These are phyloP conservation scores for Comarum palustre DNA, from an alignment of 306 rosid genomes.

Conservation along the genomic window DNA sequence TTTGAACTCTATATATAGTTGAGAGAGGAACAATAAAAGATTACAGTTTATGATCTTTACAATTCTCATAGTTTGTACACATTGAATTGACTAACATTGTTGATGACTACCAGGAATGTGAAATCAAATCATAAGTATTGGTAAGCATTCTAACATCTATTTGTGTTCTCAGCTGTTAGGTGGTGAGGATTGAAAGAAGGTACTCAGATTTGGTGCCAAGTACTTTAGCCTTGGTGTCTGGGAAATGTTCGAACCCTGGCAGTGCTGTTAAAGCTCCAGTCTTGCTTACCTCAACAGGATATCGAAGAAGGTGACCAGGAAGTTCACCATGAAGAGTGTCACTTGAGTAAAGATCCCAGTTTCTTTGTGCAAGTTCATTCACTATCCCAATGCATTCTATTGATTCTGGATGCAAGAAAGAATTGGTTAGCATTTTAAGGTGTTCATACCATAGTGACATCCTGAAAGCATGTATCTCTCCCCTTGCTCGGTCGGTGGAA, in stretches of 20 bases:
- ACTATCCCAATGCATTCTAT: slow-evolving; percentile 16
- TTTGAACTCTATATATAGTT: not conserved
- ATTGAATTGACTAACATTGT: not conserved
- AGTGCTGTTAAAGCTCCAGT: slow-evolving; percentile 23
- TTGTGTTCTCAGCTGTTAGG: slow-evolving; percentile 21
- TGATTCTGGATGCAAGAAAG: slow-evolving; percentile 28
- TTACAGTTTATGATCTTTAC: not conserved
- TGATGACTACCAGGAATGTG: not conserved
- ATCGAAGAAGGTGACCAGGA: slow-evolving; percentile 40
- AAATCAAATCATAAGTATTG: not conserved
- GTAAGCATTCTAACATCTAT: too few relatives aligned
- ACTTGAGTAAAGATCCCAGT: slow-evolving; percentile 32
- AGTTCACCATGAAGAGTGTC: slow-evolving; percentile 15
- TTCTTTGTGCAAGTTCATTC: slow-evolving; percentile 18
- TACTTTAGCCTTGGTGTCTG: slow-evolving; percentile 49
- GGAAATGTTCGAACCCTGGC: slow-evolving; percentile 36
- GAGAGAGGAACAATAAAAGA: not conserved
- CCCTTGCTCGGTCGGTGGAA: slow-evolving; percentile 34
- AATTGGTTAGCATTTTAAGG: slow-evolving; percentile 25
- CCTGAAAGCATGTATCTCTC: slow-evolving; percentile 59
- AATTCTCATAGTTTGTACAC: not conserved
- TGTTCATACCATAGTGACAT: slow-evolving; percentile 69
- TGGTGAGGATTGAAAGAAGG: slow-evolving; percentile 45
- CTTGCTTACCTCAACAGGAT: slow-evolving; percentile 36
- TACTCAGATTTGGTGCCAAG: slow-evolving; percentile 30